Evolutionary conservation across 371 early-diverging fungal species (phyloP).

Genomic region (Cokeromyces recurvatus): DNA sequence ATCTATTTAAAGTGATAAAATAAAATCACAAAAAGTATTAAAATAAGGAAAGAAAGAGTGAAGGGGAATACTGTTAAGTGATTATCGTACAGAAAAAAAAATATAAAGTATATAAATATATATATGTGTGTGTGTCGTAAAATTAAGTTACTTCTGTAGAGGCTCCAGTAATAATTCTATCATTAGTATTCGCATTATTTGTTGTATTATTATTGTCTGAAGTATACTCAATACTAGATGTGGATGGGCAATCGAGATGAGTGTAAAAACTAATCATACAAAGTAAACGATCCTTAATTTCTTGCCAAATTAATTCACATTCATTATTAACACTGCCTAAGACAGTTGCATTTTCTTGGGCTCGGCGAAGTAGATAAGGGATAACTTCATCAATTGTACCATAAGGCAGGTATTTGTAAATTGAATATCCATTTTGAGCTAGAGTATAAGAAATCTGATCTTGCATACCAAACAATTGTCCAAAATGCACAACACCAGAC

Average conservation of each 20-base stretch:
- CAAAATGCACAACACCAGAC: slow-evolving; percentile 78
- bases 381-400: slow-evolving; percentile 80
- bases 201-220: too few relatives aligned
- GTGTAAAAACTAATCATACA: slow-evolving; percentile 3
- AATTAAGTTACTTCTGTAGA: too few relatives aligned
- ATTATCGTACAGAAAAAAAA: too few relatives aligned
- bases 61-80: too few relatives aligned
- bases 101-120: too few relatives aligned
- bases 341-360: slow-evolving; percentile 90
- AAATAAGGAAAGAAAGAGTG: too few relatives aligned
- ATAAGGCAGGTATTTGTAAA: slow-evolving; percentile 92
- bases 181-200: too few relatives aligned
- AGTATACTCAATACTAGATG: slow-evolving; percentile 1
- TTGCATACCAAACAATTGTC: slow-evolving; percentile 90
- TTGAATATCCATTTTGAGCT: slow-evolving; percentile 69
- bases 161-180: slow-evolving; percentile 3
- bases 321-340: slow-evolving; percentile 45
- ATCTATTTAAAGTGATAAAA: too few relatives aligned
- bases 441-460: slow-evolving; percentile 73
- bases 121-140: too few relatives aligned
- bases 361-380: slow-evolving; percentile 90
- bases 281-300: slow-evolving; percentile 34
- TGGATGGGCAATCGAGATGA: too few relatives aligned
- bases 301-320: slow-evolving; percentile 44
- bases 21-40: too few relatives aligned